Evolutionary conservation across 2,329 filamentous ascomycete species (phyloP), one percentile per base, ranked within the genome.

Genomic region (Elsinoe batatas): DNA sequence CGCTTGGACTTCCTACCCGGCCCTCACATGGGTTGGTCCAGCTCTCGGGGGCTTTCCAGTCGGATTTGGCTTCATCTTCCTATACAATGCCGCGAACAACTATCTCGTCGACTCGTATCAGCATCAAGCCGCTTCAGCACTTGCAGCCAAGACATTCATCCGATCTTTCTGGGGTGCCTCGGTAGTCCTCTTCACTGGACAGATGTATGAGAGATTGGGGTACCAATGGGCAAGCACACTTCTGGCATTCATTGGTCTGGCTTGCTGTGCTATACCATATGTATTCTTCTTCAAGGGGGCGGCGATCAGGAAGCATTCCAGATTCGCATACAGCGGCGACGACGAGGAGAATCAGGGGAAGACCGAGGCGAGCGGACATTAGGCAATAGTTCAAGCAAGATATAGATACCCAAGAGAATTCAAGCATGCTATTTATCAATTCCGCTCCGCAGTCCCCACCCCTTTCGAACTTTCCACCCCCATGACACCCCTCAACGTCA

Each of bases 221-320:
- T 65, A 66, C 13, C 66, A 67, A 7, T 74, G 70, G 71, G 71
- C 71, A 2, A 69, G 68, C 0, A 68, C 65, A 8, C 60, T 74
- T 26, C 63, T 74, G 18, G 71, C 67, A 8, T 91, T 91, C 62
- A 76, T 94, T 61, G 81, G 79, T 13, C 72, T 94, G 5, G 84
- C 80, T 0, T 94, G 88, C 72, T 94, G 88, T 67, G 80, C 76
- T 0, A 94, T 94, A 61, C 89, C 89, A 0, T 95, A 84, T 67
- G 69, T 88, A 22, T 95, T 95, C 71, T 95, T 85, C 76, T 81
- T 75, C 64, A 88, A 81, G 62, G 89, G 89, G 3, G 87, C 82
- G 13, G 68, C 68, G 4, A 94, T 95, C 61, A 77, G 89, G 4
- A 74, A 73, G 56, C 74, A 77, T 57, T 87, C 83, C 64, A 85